Evolutionary conservation across 1,284 basidiomycete species (phyloP).

Genomic region (Volvariella surrecta): DNA sequence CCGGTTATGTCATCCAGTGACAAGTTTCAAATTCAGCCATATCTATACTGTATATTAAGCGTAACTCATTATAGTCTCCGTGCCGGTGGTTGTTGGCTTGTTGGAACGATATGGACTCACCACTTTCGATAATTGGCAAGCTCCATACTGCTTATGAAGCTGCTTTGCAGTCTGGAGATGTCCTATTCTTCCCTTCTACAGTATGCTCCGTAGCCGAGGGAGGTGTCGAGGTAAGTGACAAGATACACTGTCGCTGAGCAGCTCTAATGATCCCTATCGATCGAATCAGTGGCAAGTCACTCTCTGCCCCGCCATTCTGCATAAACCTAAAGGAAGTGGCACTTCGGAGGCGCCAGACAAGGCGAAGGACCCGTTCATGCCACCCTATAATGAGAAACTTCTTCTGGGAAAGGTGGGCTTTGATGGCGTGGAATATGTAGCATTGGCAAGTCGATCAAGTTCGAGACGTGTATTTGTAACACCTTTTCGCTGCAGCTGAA

Average conservation of each 20-base stretch:
- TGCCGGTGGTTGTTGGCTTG: no score
- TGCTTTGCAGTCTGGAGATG: conserved; percentile 59
- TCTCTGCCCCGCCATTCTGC: conserved; percentile 72
- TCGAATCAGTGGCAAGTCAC: conserved; percentile 66
- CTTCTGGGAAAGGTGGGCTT: conserved; percentile 65
- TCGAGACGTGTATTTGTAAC: conserved; percentile 1
- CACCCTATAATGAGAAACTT: conserved; percentile 71
- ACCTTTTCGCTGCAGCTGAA: conserved; percentile 46
- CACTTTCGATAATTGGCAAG: conserved; percentile 49
- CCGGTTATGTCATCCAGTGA: no score
- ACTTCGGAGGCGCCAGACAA: conserved; percentile 21
- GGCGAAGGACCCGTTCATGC: conserved; percentile 60
- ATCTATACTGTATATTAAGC: no score
- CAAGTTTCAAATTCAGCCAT: no score
- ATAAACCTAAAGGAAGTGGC: conserved; percentile 41
- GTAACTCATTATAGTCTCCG: no score
- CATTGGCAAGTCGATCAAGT: conserved; percentile 50
- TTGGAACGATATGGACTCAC: no score
- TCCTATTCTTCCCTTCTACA: conserved; percentile 72
- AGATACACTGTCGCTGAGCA: conserved; percentile 35
- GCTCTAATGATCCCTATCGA: background rate
- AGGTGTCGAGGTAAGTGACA: conserved; percentile 55
- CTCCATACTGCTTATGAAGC: conserved; percentile 52
- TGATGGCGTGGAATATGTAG: conserved; percentile 55
- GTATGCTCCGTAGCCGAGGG: conserved; percentile 49